These are phyloP conservation scores for Tuber indicum DNA, from an alignment of 495 filamentous ascomycete genomes.

Conservation along the genomic window DNA sequence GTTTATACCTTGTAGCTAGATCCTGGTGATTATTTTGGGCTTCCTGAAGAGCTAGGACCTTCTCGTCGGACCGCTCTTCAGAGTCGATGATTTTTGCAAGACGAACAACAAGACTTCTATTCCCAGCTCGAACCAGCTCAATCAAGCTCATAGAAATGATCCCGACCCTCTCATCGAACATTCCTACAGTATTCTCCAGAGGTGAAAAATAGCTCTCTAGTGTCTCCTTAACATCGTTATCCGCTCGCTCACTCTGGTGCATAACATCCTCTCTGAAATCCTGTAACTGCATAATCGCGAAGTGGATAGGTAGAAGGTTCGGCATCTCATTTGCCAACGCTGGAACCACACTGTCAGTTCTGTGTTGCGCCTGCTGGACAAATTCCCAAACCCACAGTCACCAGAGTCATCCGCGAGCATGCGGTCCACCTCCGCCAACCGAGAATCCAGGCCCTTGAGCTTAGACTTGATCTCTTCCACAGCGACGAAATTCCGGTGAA, in stretches of 20 bases:
- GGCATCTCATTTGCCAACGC: conserved; percentile 69
- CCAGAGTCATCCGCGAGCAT: conserved; percentile 75
- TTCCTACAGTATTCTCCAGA: conserved; percentile 79
- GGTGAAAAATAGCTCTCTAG: conserved; percentile 80
- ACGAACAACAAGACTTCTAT: conserved; percentile 80
- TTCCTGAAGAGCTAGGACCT: conserved; percentile 81
- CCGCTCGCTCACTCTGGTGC: conserved; percentile 77
- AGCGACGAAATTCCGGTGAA: conserved; percentile 87
- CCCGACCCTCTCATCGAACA: conserved; percentile 93
- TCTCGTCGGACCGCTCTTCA: conserved; percentile 91
- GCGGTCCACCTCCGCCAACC: conserved; percentile 63
- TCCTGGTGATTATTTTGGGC: conserved; percentile 92
- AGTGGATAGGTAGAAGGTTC: conserved; percentile 80
- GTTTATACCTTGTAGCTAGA: conserved; percentile 56
- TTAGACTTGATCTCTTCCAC: conserved; percentile 86
- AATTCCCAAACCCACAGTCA: conserved; percentile 48
- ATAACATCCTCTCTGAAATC: conserved; percentile 94
- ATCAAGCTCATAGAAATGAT: conserved; percentile 84
- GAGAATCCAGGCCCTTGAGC: conserved; percentile 73
- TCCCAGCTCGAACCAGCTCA: conserved; percentile 71
- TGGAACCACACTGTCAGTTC: conserved; percentile 15
- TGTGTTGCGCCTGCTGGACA: background rate
- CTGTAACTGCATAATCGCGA: conserved; percentile 79
- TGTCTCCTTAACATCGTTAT: conserved; percentile 66
- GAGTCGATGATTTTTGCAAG: conserved; percentile 87